Evolutionary conservation across 176 grass and related monocot genomes (phyloP).

Genomic region (Avena insularis): DNA sequence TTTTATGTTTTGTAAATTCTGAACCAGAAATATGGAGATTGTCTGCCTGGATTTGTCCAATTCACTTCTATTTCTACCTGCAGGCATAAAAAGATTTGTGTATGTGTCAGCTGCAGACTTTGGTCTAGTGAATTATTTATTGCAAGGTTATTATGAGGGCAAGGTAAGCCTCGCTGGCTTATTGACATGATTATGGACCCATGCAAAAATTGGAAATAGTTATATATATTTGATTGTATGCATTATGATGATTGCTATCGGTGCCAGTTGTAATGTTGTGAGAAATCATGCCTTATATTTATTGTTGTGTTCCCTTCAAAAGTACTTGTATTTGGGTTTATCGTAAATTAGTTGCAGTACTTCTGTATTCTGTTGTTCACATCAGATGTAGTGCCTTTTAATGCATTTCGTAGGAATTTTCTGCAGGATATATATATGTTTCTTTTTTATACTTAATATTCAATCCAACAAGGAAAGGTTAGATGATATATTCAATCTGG

Average conservation of each 20-base stretch:
- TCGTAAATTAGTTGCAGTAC: background rate
- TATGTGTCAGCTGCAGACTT: conserved; percentile 97
- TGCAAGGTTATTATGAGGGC: conserved; percentile 92
- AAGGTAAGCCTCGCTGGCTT: conserved; percentile 58
- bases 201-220: background rate
- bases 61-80: conserved; percentile 32
- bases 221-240: conserved; percentile 19
- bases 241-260: background rate
- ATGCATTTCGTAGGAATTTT: background rate
- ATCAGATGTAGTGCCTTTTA: background rate
- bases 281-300: background rate
- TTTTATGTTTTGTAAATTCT: conserved; percentile 10
- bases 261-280: background rate
- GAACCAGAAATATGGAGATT: background rate
- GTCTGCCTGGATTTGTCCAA: background rate
- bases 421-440: background rate
- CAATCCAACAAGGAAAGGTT: background rate
- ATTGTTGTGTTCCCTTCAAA: background rate
- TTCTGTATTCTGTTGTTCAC: background rate
- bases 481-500: conserved; percentile 17
- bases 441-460: background rate
- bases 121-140: conserved; percentile 75
- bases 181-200: background rate
- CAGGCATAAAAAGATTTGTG: conserved; percentile 94
- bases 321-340: background rate